phyloP scores from a whole-genome alignment of 2,329 filamentous ascomycete species.

The Capronia americana region DNA sequence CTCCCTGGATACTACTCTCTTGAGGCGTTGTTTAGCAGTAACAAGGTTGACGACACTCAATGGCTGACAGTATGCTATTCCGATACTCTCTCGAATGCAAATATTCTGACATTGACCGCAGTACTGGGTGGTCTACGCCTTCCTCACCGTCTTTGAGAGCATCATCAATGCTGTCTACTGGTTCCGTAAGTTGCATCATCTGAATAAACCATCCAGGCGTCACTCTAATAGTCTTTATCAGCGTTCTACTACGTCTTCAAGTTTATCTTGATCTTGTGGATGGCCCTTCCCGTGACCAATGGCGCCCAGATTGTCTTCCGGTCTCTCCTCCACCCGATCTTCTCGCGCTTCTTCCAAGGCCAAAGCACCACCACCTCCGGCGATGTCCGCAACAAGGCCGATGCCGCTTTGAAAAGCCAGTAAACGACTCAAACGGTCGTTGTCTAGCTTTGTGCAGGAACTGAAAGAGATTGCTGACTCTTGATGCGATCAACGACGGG shows the following conservation, averaged over 20 bases:
- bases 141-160: slow-evolving; percentile 70
- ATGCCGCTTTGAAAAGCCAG: slow-evolving; percentile 68
- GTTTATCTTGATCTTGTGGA: slow-evolving; percentile 96
- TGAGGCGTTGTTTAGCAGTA: slow-evolving; percentile 65
- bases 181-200: slow-evolving; percentile 81
- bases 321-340: slow-evolving; percentile 89
- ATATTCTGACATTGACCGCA: slow-evolving; percentile 44
- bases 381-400: slow-evolving; percentile 87
- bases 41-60: slow-evolving; percentile 70
- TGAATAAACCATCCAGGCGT: slow-evolving; percentile 99
- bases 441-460: slow-evolving; percentile 27
- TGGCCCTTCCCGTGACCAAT: slow-evolving; percentile 94
- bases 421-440: slow-evolving; percentile 47
- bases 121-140: slow-evolving; percentile 73
- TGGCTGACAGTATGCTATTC: slow-evolving; percentile 64
- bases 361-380: slow-evolving; percentile 73
- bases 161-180: slow-evolving; percentile 71
- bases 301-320: slow-evolving; percentile 97
- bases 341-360: slow-evolving; percentile 85
- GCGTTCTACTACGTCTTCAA: slow-evolving; percentile 99
- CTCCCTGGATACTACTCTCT: slow-evolving; percentile 72
- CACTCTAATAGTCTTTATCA: slow-evolving; percentile 68
- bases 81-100: slow-evolving; percentile 7
- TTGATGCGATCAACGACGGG: slow-evolving; percentile 27
- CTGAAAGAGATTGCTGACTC: slow-evolving; percentile 29